Percentiles rank a stretch among this genome's conserved stretches.
Evolutionary conservation across 2,329 filamentous ascomycete genomes (phyloP).

Genomic region (Diplodia sapinea): DNA sequence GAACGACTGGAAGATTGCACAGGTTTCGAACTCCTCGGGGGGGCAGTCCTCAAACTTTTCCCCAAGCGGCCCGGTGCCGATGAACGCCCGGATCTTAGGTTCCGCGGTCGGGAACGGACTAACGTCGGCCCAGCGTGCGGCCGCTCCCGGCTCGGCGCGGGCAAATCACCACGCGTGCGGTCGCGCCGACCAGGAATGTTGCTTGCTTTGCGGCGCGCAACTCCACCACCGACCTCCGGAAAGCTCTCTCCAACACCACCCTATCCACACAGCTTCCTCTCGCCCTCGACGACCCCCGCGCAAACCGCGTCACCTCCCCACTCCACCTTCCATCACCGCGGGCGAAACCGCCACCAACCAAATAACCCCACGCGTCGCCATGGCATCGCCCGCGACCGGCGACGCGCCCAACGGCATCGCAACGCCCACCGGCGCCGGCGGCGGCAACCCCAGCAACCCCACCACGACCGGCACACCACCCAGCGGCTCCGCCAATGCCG

Average conservation of each 20-base stretch:
- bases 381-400: slow-evolving; percentile 48
- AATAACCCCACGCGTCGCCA: slow-evolving; percentile 31
- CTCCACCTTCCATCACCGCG: neutral
- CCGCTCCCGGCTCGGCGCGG: neutral
- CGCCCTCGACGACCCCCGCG: neutral
- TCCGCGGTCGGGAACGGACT: slow-evolving; percentile 6
- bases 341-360: neutral
- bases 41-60: slow-evolving; percentile 10
- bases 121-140: slow-evolving; percentile 1
- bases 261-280: neutral
- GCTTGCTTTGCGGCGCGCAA: neutral
- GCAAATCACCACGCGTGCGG: slow-evolving; percentile 6
- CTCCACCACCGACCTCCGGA: neutral
- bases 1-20: neutral
- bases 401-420: slow-evolving; percentile 47
- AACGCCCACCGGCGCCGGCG: slow-evolving; percentile 40
- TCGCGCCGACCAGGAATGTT: too few relatives aligned
- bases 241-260: neutral
- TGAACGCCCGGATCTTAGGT: neutral
- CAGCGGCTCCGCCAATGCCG: slow-evolving; percentile 46
- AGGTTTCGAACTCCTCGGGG: neutral
- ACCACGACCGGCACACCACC: slow-evolving; percentile 33
- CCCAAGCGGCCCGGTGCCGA: neutral
- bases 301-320: neutral
- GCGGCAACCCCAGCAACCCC: slow-evolving; percentile 38